Conservation (phyloP, 441 rosid genomes). For the Sinapis alba region DNA sequence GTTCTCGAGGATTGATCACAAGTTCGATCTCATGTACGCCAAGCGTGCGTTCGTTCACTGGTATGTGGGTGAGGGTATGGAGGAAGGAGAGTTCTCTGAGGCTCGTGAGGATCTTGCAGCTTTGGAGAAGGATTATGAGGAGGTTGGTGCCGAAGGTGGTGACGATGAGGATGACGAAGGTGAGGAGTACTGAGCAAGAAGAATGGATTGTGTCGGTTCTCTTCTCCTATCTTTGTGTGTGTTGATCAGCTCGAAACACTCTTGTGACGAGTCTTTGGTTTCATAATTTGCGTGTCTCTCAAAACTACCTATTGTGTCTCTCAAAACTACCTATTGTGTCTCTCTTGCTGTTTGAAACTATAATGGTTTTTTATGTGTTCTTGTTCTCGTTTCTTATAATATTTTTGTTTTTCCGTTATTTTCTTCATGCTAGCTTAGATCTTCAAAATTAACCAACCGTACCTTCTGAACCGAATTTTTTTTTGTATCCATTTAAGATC, state of each 20-base stretch:
- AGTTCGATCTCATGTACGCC: slow-evolving; percentile 47
- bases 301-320: not conserved
- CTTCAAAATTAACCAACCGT: too few relatives aligned
- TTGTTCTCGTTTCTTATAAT: too few relatives aligned
- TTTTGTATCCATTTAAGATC: too few relatives aligned
- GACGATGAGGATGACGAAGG: slow-evolving; percentile 73
- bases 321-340: not conserved
- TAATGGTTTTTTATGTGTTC: too few relatives aligned
- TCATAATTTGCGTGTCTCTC: too few relatives aligned
- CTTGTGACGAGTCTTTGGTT: slow-evolving; percentile 16
- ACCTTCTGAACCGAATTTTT: too few relatives aligned
- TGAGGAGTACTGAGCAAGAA: slow-evolving; percentile 60
- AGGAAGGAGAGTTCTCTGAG: slow-evolving; percentile 48
- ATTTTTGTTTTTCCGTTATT: too few relatives aligned
- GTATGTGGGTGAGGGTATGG: slow-evolving; percentile 50
- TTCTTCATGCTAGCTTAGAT: too few relatives aligned
- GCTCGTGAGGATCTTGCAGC: slow-evolving; percentile 51
- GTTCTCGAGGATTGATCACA: slow-evolving; percentile 44
- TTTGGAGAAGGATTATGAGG: slow-evolving; percentile 47
- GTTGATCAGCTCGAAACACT: not conserved
- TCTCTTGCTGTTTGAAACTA: not conserved
- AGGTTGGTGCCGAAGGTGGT: slow-evolving; percentile 75
- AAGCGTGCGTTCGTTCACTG: slow-evolving; percentile 48
- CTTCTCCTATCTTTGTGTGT: not conserved
- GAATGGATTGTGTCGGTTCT: too few relatives aligned